phyloP scores from a whole-genome alignment of 2,329 filamentous ascomycete genomes.

The Cercospora sp. region DNA sequence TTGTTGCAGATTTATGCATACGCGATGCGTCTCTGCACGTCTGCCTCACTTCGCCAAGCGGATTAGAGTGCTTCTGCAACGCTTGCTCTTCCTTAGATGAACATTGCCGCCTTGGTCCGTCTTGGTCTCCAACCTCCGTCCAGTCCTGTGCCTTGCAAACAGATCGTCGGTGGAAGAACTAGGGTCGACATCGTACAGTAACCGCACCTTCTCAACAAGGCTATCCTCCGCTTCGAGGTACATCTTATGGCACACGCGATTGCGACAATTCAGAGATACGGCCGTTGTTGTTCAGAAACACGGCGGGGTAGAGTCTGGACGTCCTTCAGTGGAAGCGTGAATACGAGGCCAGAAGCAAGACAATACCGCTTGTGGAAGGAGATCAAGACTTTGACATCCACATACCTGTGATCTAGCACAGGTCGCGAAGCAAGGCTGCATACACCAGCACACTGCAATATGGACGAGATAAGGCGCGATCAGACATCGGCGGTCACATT shows the following conservation, averaged over 20 bases:
- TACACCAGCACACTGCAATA: background rate
- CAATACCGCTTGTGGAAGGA: background rate
- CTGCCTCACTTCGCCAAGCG: background rate
- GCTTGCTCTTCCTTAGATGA: background rate
- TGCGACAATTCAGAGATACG: background rate
- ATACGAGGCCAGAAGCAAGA: background rate
- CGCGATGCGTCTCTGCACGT: background rate
- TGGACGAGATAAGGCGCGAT: background rate
- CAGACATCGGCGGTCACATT: background rate
- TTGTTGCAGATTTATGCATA: background rate
- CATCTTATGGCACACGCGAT: background rate
- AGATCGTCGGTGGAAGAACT: background rate
- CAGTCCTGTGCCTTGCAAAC: background rate
- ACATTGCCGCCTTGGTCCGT: constrained; percentile 1
- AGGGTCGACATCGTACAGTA: background rate
- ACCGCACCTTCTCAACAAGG: background rate
- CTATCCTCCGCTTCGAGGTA: background rate
- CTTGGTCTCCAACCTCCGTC: constrained; percentile 3
- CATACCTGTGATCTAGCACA: background rate
- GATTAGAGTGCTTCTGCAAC: constrained; percentile 7
- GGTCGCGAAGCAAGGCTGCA: background rate
- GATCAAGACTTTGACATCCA: background rate
- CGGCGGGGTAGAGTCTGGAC: background rate
- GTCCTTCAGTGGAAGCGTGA: background rate
- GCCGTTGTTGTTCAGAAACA: background rate